phyloP scores from a whole-genome alignment of 345 rosid genomes.

The Iberis pinnata region DNA sequence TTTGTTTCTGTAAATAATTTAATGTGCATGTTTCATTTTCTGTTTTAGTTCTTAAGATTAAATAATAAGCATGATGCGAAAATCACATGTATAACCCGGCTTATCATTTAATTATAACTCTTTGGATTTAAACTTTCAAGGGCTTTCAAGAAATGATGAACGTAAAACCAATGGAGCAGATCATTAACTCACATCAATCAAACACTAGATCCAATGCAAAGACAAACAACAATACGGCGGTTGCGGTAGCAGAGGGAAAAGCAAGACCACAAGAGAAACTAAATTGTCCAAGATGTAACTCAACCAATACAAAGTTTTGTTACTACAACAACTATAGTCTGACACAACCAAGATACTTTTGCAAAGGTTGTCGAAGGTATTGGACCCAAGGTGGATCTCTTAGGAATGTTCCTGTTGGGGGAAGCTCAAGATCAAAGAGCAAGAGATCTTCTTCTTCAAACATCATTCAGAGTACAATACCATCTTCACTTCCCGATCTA shows the following conservation, averaged over 20 bases:
- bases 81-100: neutral
- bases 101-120: too few relatives aligned
- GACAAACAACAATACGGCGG: constrained; percentile 25
- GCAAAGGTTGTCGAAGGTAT: constrained; percentile 89
- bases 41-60: neutral
- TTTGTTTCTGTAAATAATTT: constrained; percentile 9
- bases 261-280: constrained; percentile 40
- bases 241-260: constrained; percentile 26
- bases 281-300: constrained; percentile 91
- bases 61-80: neutral
- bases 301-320: constrained; percentile 84
- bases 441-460: constrained; percentile 33
- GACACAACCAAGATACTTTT: constrained; percentile 82
- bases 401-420: constrained; percentile 81
- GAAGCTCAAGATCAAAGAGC: constrained; percentile 71
- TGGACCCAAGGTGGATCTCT: constrained; percentile 95
- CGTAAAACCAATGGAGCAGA: constrained; percentile 34
- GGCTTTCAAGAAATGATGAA: constrained; percentile 35
- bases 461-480: constrained; percentile 20
- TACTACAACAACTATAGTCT: constrained; percentile 87
- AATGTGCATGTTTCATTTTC: constrained; percentile 10
- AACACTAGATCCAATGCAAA: constrained; percentile 23
- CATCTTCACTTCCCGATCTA: constrained; percentile 30
- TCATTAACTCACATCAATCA: constrained; percentile 25
- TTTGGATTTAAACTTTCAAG: constrained; percentile 16